Evolutionary conservation across 1,139 yeast species (phyloP).

Genomic region (Blastobotrys ciferrii): DNA sequence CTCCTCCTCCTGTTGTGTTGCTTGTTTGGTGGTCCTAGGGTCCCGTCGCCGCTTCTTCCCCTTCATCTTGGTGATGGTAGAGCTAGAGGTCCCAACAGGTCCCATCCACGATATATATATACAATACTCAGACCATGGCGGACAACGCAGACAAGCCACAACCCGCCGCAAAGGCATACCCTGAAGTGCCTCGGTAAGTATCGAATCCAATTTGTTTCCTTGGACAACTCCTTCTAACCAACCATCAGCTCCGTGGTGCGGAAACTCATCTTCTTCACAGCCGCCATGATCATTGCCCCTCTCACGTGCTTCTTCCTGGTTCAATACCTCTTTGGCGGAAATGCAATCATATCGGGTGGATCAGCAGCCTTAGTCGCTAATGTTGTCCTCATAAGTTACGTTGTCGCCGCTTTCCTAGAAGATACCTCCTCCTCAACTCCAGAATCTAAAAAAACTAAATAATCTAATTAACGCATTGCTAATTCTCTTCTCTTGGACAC

Average conservation of each 20-base stretch:
- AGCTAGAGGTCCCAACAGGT: background rate
- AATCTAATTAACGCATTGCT: background rate
- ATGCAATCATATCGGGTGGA: conserved; percentile 81
- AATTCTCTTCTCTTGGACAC: too few relatives aligned
- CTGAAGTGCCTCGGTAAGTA: conserved; percentile 24
- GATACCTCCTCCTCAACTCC: conserved; percentile 44
- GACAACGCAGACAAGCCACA: conserved; percentile 8
- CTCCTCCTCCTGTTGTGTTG: too few relatives aligned
- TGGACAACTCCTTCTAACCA: conserved; percentile 11
- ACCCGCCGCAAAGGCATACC: background rate
- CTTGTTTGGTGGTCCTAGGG: background rate
- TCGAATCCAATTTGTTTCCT: background rate
- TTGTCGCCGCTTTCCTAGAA: conserved; percentile 83
- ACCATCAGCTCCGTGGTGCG: conserved; percentile 53
- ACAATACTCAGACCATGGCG: conserved; percentile 1
- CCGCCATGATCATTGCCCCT: conserved; percentile 83
- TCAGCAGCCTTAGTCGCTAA: conserved; percentile 86
- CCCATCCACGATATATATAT: background rate
- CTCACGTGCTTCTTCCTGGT: conserved; percentile 65
- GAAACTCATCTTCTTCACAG: conserved; percentile 82
- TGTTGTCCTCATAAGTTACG: conserved; percentile 79
- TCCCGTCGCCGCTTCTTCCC: background rate
- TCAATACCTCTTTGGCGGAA: conserved; percentile 47
- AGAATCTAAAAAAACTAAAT: background rate
- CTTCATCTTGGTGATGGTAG: background rate